Evolutionary conservation across 148 eudicot genomes (phyloP).

Genomic region (Diospyros kaki): DNA sequence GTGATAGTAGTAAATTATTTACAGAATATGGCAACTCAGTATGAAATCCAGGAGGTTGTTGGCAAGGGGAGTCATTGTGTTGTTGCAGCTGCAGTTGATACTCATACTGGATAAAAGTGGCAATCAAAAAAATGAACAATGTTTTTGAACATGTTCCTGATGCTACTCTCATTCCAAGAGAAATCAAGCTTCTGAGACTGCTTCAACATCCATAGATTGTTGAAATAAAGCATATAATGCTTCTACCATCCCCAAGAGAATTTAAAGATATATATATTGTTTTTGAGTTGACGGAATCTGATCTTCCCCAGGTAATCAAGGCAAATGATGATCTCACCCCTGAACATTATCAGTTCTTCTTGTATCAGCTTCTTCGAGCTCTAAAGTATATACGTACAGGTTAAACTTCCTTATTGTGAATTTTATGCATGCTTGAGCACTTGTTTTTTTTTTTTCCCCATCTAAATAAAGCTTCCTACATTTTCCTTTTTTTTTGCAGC

Average conservation of each 20-base stretch:
- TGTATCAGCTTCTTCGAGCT: constrained; percentile 68
- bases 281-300: constrained; percentile 69
- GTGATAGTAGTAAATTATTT: constrained; percentile 27
- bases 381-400: constrained; percentile 67
- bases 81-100: constrained; percentile 67
- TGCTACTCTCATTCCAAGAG: constrained; percentile 60
- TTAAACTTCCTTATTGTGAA: constrained; percentile 9
- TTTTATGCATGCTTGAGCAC: background rate
- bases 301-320: constrained; percentile 60
- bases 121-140: constrained; percentile 53
- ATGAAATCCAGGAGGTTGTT: constrained; percentile 61
- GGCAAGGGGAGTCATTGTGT: constrained; percentile 77
- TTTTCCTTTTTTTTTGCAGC: constrained; percentile 27
- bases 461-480: background rate
- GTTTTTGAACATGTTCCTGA: constrained; percentile 61
- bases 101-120: constrained; percentile 69
- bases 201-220: constrained; percentile 66
- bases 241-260: constrained; percentile 61
- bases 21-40: constrained; percentile 64
- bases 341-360: constrained; percentile 56
- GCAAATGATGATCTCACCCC: constrained; percentile 63
- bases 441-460: background rate
- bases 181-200: constrained; percentile 61
- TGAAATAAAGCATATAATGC: constrained; percentile 67
- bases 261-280: constrained; percentile 69